Evolutionary conservation across 805 yeast species (phyloP), one percentile per base, ranked within the genome.

Genomic region (Torulaspora delbrueckii): DNA sequence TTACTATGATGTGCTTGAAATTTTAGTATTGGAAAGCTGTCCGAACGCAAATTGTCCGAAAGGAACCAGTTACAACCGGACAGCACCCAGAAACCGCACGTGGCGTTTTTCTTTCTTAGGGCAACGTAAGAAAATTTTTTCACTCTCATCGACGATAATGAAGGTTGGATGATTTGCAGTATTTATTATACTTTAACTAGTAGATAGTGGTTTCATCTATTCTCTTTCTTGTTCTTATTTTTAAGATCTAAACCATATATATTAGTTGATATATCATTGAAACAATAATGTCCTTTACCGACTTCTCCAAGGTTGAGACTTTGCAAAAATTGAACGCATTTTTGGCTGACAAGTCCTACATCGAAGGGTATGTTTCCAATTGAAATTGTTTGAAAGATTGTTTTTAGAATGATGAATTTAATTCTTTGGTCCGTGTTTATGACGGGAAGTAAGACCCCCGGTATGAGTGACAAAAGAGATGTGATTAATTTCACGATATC

Each of bases 361-460:
- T 90, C 63, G 90, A 86, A 73, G 96, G 96, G 96, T 87, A 84
- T 73, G 96, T 86, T 42, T 42, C 19, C 19, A 31, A 10, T 13
- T 13, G 12, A 13, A 30, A 19, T 12, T 13, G 27, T 14, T 8
- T 32, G 31, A 28, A 37, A n/a, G 27, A 18, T 25, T 25, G 32
- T 10, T 25, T 14, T 10, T 37, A 19, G 53, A 45, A 77, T 82
- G 87, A 82, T 84, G 89, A 84, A 72, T 74, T 65, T 63, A 37
- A 76, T 83, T 59, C 62, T 59, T 58, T 86, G 95, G 95, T 86
- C 95, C 95, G 90, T 86, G 95, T 86, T 86, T 84, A 84, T 80
- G 95, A 87, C 86, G 89, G 82, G 95, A 87, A 74, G 72, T 82
- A 85, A 85, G 91, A 84, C 95, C 95, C 79, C 90, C 83, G 86